A percentile compares a stretch with the other conserved stretches of the same genome.
These are phyloP conservation scores for Daucus carota DNA, from an alignment of 129 eudicot species.

Conservation along the genomic window DNA sequence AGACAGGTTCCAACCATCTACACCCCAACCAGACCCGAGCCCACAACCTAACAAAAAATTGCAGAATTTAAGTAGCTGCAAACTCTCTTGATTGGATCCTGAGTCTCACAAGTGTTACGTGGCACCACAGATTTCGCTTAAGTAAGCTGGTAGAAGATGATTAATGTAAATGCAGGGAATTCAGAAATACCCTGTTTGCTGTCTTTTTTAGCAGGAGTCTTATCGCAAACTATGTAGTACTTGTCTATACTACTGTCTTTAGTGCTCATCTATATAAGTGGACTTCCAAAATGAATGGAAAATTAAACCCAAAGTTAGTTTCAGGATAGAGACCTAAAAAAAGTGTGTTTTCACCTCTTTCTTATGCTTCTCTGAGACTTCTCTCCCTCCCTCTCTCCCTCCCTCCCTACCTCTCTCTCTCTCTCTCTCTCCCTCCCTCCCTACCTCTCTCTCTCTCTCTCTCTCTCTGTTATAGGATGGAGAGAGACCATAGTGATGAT, in stretches of 20 bases:
- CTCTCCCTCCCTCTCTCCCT: no score
- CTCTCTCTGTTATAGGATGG: constrained; percentile 14
- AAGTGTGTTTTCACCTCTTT: neutral
- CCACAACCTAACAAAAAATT: neutral
- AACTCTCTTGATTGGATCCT: neutral
- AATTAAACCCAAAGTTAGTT: neutral
- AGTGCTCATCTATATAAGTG: neutral
- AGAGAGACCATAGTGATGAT: constrained; percentile 6
- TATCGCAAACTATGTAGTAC: no score
- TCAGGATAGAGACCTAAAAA: neutral
- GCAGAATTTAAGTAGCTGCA: neutral
- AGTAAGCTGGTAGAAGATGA: neutral
- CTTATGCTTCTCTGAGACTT: neutral
- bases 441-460: no score
- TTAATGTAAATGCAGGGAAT: neutral
- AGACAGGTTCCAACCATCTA: neutral
- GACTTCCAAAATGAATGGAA: neutral
- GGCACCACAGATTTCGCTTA: neutral
- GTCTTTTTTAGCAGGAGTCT: neutral
- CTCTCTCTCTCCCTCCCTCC: no score
- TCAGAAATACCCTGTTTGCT: neutral
- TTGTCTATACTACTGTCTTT: neutral
- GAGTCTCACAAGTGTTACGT: neutral
- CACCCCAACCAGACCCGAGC: constrained; percentile 4
- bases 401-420: no score